Percentiles rank a stretch among this genome's conserved stretches.
Evolutionary conservation across 352 stramenopile genomes (phyloP).

Genomic region (Globisporangium nagaii): DNA sequence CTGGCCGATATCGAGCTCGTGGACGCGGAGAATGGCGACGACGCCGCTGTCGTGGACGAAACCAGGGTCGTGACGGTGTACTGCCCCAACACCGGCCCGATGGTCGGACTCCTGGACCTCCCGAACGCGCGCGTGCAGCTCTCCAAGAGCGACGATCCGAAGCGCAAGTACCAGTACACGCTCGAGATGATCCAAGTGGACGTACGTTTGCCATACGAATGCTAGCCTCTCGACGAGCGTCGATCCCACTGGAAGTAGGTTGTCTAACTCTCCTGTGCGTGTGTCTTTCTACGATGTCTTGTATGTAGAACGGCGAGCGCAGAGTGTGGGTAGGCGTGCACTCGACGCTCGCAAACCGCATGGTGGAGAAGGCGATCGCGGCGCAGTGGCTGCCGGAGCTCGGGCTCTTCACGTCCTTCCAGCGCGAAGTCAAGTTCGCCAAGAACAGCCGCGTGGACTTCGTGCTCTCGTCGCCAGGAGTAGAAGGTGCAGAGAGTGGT

Average conservation of each 20-base stretch:
- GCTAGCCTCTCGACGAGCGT: too few relatives aligned
- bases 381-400: constrained; percentile 66
- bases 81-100: constrained; percentile 79
- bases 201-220: too few relatives aligned
- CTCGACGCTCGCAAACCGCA: constrained; percentile 69
- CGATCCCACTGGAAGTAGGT: too few relatives aligned
- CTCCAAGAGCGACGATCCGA: constrained; percentile 66
- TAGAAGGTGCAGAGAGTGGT: background rate
- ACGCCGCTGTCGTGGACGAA: background rate
- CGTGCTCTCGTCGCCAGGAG: constrained; percentile 40
- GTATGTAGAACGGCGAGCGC: constrained; percentile 58
- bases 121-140: constrained; percentile 64
- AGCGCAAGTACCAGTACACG: constrained; percentile 82
- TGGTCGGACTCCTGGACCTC: constrained; percentile 71
- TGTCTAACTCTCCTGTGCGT: background rate
- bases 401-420: constrained; percentile 40
- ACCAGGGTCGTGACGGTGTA: constrained; percentile 61
- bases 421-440: constrained; percentile 74
- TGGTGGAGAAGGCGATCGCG: constrained; percentile 63
- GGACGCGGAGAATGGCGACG: background rate
- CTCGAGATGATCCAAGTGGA: constrained; percentile 82
- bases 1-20: constrained; percentile 69
- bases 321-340: constrained; percentile 77
- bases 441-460: constrained; percentile 84
- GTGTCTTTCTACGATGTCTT: background rate